Evolutionary conservation across 257 asterid species (phyloP).

Genomic region (Hygrophila difformis): DNA sequence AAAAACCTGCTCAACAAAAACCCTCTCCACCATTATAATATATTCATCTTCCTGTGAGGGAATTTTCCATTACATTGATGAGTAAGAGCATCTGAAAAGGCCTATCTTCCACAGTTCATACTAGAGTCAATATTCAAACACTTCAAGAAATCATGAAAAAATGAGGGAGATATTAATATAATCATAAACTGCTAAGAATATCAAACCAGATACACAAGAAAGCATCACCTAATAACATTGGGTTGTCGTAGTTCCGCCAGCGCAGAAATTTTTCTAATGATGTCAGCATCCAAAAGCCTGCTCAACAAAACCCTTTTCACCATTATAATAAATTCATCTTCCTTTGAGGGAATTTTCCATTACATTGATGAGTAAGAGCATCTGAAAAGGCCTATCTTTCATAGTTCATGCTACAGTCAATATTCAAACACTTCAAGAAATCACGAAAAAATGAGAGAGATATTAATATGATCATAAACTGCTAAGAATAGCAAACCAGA

Average conservation of each 20-base stretch:
- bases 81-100: too few relatives aligned
- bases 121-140: not conserved
- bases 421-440: not conserved
- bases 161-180: not conserved
- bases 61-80: not conserved
- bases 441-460: not conserved
- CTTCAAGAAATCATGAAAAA: not conserved
- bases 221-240: constrained; percentile 9
- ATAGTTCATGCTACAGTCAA: not conserved
- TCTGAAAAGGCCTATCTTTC: too few relatives aligned
- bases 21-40: not conserved
- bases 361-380: too few relatives aligned
- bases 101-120: too few relatives aligned
- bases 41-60: not conserved
- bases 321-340: too few relatives aligned
- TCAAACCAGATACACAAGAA: not conserved
- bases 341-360: too few relatives aligned
- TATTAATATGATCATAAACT: not conserved
- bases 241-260: constrained; percentile 5
- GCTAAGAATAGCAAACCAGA: too few relatives aligned
- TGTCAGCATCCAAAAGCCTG: too few relatives aligned
- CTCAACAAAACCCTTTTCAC: too few relatives aligned
- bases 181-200: not conserved
- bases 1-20: constrained; percentile 4
- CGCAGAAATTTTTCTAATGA: constrained; percentile 7